Evolutionary conservation across 1,284 basidiomycete species (phyloP), one percentile per base, ranked within the genome.

Genomic region (Xerocomus amazonicus): DNA sequence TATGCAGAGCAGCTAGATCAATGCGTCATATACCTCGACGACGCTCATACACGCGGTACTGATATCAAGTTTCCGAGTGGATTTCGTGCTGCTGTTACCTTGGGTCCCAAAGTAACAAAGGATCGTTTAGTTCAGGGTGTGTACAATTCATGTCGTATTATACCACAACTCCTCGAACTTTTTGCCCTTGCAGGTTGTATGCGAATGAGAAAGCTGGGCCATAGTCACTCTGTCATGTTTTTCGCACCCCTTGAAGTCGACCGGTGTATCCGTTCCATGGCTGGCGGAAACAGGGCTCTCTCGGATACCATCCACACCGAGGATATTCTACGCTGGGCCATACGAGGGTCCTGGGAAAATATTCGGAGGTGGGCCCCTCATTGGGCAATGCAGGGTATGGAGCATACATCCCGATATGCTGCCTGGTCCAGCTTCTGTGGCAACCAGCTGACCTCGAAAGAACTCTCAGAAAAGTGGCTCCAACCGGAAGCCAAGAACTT

Each of bases 151-250:
- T 6, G 12, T 12, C 29, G 2, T 31, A 31, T 31, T 9, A 8
- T 31, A 8, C 8, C 12, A 9, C 29, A 9, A 9, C 26, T 4
- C 8, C 29, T 31, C 6, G 19, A 31, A 31, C 6, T 31, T 28
- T 10, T 9, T 10, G 27, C n/a, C 4, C n/a, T 47, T 0, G 9
- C 35, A 74, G 73, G 70, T 3, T 75, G 73, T 41, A 75, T 75
- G 74, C 65, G 73, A 31, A 71, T 79, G 76, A 67, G 77, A 2
- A 68, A 73, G 45, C 65, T 79, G 0, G 77, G 77, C 10, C 52
- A 60, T 14, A 74, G 73, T 0, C 77, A 79, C 37, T 73, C 73
- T 2, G 62, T 79, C 8, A 61, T 72, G 51, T 79, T 79, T 58
- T 70, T 73, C 37, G 75, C 74, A 10, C 73, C 77, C 14, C 58